phyloP scores from a whole-genome alignment of 1,284 basidiomycete genomes.

The Cutaneotrichosporon sp. region DNA sequence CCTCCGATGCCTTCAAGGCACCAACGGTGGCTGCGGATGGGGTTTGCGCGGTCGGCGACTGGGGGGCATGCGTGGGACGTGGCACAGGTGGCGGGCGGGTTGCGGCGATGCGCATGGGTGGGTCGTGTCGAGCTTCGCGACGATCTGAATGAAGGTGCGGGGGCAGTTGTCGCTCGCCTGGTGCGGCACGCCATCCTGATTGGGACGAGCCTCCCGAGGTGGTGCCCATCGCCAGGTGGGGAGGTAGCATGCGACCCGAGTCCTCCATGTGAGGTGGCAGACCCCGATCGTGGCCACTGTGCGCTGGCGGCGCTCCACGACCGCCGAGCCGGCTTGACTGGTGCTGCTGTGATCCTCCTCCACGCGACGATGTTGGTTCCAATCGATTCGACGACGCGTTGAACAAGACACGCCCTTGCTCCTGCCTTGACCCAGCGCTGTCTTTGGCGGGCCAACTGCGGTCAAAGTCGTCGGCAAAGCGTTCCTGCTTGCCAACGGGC shows the following conservation, averaged over 20 bases:
- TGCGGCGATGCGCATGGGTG: not conserved
- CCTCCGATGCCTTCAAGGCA: too few species aligned
- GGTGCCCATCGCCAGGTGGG: conserved; percentile 27
- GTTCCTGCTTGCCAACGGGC: conserved; percentile 41
- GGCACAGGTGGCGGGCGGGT: not conserved
- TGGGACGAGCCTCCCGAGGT: conserved; percentile 24
- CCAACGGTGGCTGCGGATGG: not conserved
- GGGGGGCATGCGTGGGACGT: not conserved
- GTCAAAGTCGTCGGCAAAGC: conserved; percentile 72
- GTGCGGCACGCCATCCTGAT: not conserved
- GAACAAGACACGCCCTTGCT: conserved; percentile 61
- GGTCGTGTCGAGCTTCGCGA: not conserved
- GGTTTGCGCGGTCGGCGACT: not conserved
- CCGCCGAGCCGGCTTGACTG: conserved; percentile 46
- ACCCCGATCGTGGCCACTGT: conserved; percentile 8
- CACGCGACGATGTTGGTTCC: conserved; percentile 51
- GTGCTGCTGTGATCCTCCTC: conserved; percentile 25
- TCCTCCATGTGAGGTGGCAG: conserved; percentile 22
- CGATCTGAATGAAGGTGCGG: conserved; percentile 43
- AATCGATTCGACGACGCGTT: conserved; percentile 81
- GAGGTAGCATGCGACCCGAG: conserved; percentile 30
- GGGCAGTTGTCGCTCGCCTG: conserved; percentile 50
- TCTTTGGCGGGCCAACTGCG: conserved; percentile 73
- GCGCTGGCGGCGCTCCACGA: conserved; percentile 14
- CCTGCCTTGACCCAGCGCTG: conserved; percentile 4